Evolutionary conservation across 768 basidiomycete genomes (phyloP).

Genomic region (Auriscalpium orientale): DNA sequence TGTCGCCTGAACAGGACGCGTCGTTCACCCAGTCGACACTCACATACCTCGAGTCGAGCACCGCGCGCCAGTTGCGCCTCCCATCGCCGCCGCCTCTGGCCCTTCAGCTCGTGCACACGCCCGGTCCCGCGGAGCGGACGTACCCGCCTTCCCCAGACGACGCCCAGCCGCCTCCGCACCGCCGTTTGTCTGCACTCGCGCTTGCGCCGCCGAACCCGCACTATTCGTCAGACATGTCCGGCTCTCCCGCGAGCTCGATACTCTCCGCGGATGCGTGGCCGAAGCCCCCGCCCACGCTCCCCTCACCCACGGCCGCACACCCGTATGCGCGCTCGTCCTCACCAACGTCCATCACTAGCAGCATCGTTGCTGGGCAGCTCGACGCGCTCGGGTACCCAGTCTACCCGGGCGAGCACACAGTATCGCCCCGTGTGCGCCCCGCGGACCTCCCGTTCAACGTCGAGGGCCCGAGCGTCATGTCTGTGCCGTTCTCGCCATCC

Average conservation of each 20-base stretch:
- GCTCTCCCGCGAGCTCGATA: neutral
- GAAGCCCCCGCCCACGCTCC: neutral
- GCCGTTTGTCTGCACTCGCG: no score
- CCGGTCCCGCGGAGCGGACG: neutral
- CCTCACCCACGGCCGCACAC: neutral
- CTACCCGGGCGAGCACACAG: no score
- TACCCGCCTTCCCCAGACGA: neutral
- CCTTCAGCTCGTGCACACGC: neutral
- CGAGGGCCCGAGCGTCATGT: neutral
- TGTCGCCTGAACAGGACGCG: constrained; percentile 2
- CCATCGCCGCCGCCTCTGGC: constrained; percentile 7
- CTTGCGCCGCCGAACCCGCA: neutral
- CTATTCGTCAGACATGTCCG: neutral
- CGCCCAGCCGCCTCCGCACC: neutral
- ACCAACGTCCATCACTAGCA: neutral
- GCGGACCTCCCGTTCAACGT: neutral
- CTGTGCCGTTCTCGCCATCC: neutral
- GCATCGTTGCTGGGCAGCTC: neutral
- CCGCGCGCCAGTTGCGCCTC: constrained; percentile 4
- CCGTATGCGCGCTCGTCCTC: neutral
- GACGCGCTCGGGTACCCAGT: neutral
- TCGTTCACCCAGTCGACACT: constrained; percentile 6
- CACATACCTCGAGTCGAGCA: constrained; percentile 5
- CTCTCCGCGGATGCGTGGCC: constrained; percentile 9
- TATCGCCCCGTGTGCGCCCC: constrained; percentile 1